Percentiles rank a stretch among this genome's conserved stretches.
phyloP scores from a whole-genome alignment of 2,329 filamentous ascomycete species.

The Hypoxylon sp. region DNA sequence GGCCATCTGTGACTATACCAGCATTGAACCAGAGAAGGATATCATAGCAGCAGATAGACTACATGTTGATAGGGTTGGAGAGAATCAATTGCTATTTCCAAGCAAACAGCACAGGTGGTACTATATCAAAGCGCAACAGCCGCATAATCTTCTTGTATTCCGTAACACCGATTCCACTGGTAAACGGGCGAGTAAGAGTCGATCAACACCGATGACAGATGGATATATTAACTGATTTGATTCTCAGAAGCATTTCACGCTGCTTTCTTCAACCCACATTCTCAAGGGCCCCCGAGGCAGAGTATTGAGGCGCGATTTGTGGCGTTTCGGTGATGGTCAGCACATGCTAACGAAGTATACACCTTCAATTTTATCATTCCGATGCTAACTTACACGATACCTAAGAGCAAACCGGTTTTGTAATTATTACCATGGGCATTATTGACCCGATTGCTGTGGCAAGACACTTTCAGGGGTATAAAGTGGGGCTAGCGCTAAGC shows the following conservation, averaged over 20 bases:
- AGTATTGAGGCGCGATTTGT: not conserved
- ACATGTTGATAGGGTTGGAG: not conserved
- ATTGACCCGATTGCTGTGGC: too few relatives aligned
- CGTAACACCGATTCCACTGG: not conserved
- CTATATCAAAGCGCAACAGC: not conserved
- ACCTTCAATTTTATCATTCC: too few relatives aligned
- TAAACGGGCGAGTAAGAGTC: not conserved
- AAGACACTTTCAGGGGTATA: too few relatives aligned
- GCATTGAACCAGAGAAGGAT: not conserved
- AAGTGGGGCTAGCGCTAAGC: too few relatives aligned
- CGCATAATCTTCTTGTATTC: not conserved
- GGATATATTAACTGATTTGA: not conserved
- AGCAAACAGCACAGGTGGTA: not conserved
- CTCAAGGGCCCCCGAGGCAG: not conserved
- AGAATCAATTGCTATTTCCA: not conserved
- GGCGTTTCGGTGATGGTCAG: not conserved
- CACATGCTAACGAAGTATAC: too few relatives aligned
- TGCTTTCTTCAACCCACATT: not conserved
- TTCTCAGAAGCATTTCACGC: not conserved
- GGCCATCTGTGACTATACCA: not conserved
- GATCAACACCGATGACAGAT: not conserved
- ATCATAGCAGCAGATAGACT: not conserved
- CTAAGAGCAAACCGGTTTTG: too few relatives aligned
- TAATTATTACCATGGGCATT: too few relatives aligned
- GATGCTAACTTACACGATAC: too few relatives aligned